Percentiles rank a stretch among this genome's conserved stretches.
phyloP scores from a whole-genome alignment of 768 basidiomycete genomes.

The Naganishia kalamii region DNA sequence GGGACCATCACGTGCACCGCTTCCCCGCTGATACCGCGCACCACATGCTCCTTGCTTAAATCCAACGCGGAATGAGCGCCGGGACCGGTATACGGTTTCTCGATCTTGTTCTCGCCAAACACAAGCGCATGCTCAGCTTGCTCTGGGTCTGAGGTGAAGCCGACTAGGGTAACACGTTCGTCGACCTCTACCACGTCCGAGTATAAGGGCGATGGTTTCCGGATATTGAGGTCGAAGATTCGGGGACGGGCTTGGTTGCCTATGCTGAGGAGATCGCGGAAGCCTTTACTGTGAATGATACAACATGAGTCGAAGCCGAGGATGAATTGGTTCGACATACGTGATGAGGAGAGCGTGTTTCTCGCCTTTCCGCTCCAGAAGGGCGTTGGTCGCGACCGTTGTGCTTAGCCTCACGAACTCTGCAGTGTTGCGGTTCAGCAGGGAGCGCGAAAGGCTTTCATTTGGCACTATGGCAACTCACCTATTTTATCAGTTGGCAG shows the following conservation, averaged over 20 bases:
- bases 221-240: slow-evolving; percentile 91
- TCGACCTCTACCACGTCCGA: slow-evolving; percentile 64
- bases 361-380: slow-evolving; percentile 89
- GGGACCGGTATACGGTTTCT: slow-evolving; percentile 64
- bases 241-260: slow-evolving; percentile 90
- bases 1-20: slow-evolving; percentile 73
- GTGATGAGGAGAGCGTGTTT: slow-evolving; percentile 87
- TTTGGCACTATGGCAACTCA: slow-evolving; percentile 13
- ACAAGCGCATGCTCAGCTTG: slow-evolving; percentile 67
- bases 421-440: slow-evolving; percentile 36
- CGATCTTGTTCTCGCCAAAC: slow-evolving; percentile 58
- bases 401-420: slow-evolving; percentile 89
- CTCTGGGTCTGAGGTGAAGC: slow-evolving; percentile 82
- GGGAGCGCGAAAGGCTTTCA: not conserved
- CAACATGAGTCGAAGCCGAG: not conserved
- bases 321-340: slow-evolving; percentile 45
- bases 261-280: slow-evolving; percentile 73
- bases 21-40: slow-evolving; percentile 77
- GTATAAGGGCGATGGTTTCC: slow-evolving; percentile 58
- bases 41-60: slow-evolving; percentile 52
- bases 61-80: slow-evolving; percentile 52
- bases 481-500: slow-evolving; percentile 51
- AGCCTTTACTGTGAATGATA: slow-evolving; percentile 28
- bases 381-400: slow-evolving; percentile 91
- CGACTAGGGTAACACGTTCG: slow-evolving; percentile 89